Conservation (phyloP, 2,329 filamentous ascomycete species). For the Huntiella decipiens region DNA sequence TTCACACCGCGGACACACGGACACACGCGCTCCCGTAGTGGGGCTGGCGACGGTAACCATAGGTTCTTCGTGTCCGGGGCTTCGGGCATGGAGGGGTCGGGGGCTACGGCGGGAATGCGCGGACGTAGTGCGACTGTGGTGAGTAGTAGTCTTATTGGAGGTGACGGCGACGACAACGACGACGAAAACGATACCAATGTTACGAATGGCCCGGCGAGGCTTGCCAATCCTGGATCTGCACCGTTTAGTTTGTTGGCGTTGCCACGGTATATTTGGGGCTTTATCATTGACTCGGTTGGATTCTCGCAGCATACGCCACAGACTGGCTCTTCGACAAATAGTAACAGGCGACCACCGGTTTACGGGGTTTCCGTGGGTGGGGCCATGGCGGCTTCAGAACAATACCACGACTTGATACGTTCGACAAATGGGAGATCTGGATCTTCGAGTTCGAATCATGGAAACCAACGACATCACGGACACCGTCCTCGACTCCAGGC, state of each 20-base stretch:
- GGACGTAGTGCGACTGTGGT: conserved; percentile 33
- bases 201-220: too few relatives aligned
- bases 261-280: conserved; percentile 3
- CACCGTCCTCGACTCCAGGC: conserved; percentile 23
- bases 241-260: conserved; percentile 1
- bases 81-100: conserved; percentile 12
- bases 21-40: conserved; percentile 29
- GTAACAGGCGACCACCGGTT: neutral
- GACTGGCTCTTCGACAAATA: neutral
- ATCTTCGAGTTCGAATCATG: conserved; percentile 17
- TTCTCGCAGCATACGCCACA: conserved; percentile 5
- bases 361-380: too few relatives aligned
- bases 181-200: too few relatives aligned
- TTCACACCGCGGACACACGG: conserved; percentile 23
- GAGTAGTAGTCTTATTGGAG: conserved; percentile 14
- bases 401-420: conserved; percentile 18
- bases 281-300: conserved; percentile 4
- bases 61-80: conserved; percentile 7
- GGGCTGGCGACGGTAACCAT: conserved; percentile 17
- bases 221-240: too few relatives aligned
- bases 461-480: conserved; percentile 18
- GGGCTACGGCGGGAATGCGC: conserved; percentile 14
- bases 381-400: conserved; percentile 6
- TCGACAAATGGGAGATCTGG: conserved; percentile 15
- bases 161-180: too few relatives aligned